Evolutionary conservation across 2,329 filamentous ascomycete genomes (phyloP), one percentile per base, ranked within the genome.

Genomic region (Phyllosticta citribraziliensis): DNA sequence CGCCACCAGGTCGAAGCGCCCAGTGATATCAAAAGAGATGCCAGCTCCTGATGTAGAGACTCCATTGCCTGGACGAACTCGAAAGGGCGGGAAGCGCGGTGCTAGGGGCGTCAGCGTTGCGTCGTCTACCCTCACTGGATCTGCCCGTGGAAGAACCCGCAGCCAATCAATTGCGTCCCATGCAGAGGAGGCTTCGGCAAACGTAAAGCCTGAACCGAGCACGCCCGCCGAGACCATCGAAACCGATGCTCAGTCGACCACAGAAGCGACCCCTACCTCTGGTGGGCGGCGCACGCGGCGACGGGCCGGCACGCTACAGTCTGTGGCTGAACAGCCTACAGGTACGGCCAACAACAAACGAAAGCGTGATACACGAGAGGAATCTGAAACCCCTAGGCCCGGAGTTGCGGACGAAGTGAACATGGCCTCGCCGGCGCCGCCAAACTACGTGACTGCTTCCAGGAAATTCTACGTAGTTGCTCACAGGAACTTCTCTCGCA

Each of bases 121-220:
- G 24, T 80, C 79, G 14, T 80, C 78, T 14, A 74, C 74, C 57
- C 72, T 78, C 25, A 76, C 74, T 51, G 75, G 75, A 5, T 78
- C 77, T 17, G 65, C 71, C 25, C 74, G 75, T 62, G 74, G 73
- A 55, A 72, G 76, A 12, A 80, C 78, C 55, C 71, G 79, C 56
- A 80, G 79, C 65, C 77, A 77, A 40, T 81, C 79, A 12, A 72
- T 80, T 53, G 68, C 75, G 14, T 80, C 78, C 2, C 75, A 77
- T 53, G 73, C 74, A 4, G 77, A 78, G 24, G 75, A 73, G 0
- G 62, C 75, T 35, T 70, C 72, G 3, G 66, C 69, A n/a, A 74
- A 77, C 57, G 74, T 81, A 62, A 81, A 81, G 64, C 72, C 71
- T 11, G 79, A 82, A 65, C 77, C 76, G 12, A 74, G 72, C 6